These are phyloP conservation scores for Nannochloris sp. DNA, from an alignment of 139 green algal genomes.

Conservation along the genomic window DNA sequence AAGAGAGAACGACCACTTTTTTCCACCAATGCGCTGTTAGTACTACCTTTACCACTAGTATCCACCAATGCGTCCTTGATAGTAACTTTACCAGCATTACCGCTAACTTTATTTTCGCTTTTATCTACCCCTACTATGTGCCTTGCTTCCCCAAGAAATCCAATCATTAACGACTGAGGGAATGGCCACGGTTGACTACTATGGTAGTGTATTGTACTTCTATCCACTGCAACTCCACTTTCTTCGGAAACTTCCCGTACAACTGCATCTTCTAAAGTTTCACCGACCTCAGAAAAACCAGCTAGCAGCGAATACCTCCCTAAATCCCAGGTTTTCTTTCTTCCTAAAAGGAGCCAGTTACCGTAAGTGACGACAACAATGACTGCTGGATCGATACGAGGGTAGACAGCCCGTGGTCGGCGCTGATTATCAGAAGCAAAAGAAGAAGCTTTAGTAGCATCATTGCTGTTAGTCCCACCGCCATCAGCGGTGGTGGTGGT, in stretches of 20 bases:
- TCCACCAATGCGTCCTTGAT: too few species aligned
- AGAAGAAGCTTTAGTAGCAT: not conserved
- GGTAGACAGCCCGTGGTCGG: slow-evolving; percentile 33
- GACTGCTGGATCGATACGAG: slow-evolving; percentile 67
- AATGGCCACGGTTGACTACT: slow-evolving; percentile 84
- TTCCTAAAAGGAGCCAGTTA: slow-evolving; percentile 62
- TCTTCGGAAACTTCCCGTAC: slow-evolving; percentile 72
- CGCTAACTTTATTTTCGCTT: not conserved
- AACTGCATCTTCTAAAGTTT: slow-evolving; percentile 74
- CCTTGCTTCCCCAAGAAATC: slow-evolving; percentile 39
- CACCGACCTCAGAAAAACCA: slow-evolving; percentile 73
- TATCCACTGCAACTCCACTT: slow-evolving; percentile 30
- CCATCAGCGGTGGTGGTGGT: too few species aligned
- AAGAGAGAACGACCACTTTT: not conserved
- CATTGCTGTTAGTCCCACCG: not conserved
- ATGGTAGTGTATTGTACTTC: slow-evolving; percentile 46
- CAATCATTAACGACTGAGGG: slow-evolving; percentile 76
- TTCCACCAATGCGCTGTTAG: not conserved
- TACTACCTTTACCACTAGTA: slow-evolving; percentile 6
- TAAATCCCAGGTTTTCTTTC: slow-evolving; percentile 56
- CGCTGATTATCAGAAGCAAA: not conserved
- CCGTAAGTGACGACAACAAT: slow-evolving; percentile 56
- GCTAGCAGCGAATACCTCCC: slow-evolving; percentile 39
- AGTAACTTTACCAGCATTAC: too few species aligned
- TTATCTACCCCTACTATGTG: not conserved